Conservation (phyloP, 192 early-diverging fungal genomes). For the Geosiphon pyriformis region DNA sequence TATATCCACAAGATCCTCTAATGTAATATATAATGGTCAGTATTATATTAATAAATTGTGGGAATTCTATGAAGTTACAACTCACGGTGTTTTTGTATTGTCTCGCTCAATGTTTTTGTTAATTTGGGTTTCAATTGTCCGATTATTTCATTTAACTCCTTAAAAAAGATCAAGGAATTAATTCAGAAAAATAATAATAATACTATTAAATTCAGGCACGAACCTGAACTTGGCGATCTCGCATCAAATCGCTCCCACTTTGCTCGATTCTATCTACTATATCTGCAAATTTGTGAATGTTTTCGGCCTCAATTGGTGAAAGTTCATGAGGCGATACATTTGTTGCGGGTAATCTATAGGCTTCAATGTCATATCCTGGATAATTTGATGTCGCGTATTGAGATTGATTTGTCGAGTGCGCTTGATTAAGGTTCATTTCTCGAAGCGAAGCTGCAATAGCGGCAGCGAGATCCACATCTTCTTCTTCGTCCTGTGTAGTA, state of each 20-base stretch:
- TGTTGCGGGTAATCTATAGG: slow-evolving; percentile 31
- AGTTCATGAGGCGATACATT: slow-evolving; percentile 52
- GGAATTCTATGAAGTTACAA: background rate
- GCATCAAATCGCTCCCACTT: slow-evolving; percentile 70
- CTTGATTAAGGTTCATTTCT: slow-evolving; percentile 46
- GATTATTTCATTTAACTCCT: slow-evolving; percentile 79
- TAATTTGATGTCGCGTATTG: slow-evolving; percentile 15
- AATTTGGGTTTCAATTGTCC: slow-evolving; percentile 82
- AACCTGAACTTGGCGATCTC: slow-evolving; percentile 73
- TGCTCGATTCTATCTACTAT: slow-evolving; percentile 76
- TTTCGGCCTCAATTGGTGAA: slow-evolving; percentile 74
- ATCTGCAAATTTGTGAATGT: slow-evolving; percentile 83
- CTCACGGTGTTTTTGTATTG: slow-evolving; percentile 71
- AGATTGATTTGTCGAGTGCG: slow-evolving; percentile 10
- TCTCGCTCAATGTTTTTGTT: slow-evolving; percentile 62
- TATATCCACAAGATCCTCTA: slow-evolving; percentile 64
- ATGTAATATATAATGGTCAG: background rate
- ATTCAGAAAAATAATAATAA: background rate
- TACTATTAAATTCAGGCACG: background rate
- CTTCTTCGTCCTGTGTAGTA: slow-evolving; percentile 41
- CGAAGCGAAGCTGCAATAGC: slow-evolving; percentile 74
- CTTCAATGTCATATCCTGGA: slow-evolving; percentile 12
- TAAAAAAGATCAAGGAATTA: background rate
- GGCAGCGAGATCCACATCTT: slow-evolving; percentile 65
- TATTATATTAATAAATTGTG: background rate